Conservation (phyloP, 306 rosid genomes). For the Fragaria ananassa region DNA sequence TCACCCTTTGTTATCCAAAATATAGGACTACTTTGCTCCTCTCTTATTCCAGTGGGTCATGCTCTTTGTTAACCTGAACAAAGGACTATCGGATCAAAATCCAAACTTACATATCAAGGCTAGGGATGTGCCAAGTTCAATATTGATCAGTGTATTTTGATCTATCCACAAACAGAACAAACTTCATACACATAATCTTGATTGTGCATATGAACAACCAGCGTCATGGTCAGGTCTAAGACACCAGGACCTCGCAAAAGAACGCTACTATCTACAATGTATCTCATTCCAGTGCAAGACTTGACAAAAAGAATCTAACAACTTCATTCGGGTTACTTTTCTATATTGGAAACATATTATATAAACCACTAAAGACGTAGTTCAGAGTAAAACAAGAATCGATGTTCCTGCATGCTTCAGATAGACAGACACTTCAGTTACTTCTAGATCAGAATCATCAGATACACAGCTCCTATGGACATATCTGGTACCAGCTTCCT, state of each 20-base stretch:
- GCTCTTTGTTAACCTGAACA: too few relatives aligned
- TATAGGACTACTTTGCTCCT: slow-evolving; percentile 40
- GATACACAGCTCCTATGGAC: slow-evolving; percentile 25
- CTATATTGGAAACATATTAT: neutral
- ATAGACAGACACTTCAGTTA: slow-evolving; percentile 74
- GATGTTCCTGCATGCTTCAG: slow-evolving; percentile 26
- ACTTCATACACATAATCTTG: slow-evolving; percentile 36
- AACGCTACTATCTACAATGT: slow-evolving; percentile 61
- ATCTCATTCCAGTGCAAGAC: neutral
- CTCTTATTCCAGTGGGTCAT: slow-evolving; percentile 3
- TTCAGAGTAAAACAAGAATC: neutral
- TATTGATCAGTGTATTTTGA: neutral
- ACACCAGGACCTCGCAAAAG: slow-evolving; percentile 13
- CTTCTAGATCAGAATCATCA: slow-evolving; percentile 56
- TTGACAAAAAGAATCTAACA: neutral
- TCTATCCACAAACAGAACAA: neutral
- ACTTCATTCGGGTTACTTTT: neutral
- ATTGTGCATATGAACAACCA: slow-evolving; percentile 30
- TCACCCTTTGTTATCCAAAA: slow-evolving; percentile 22
- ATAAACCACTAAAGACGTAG: neutral
- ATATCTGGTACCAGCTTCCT: neutral
- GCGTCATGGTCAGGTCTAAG: slow-evolving; percentile 26
- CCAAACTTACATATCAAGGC: too few relatives aligned
- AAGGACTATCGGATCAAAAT: too few relatives aligned
- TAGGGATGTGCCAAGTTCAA: too few relatives aligned